Conservation (phyloP, 352 stramenopile genomes). For the Lagenidium giganteum region DNA sequence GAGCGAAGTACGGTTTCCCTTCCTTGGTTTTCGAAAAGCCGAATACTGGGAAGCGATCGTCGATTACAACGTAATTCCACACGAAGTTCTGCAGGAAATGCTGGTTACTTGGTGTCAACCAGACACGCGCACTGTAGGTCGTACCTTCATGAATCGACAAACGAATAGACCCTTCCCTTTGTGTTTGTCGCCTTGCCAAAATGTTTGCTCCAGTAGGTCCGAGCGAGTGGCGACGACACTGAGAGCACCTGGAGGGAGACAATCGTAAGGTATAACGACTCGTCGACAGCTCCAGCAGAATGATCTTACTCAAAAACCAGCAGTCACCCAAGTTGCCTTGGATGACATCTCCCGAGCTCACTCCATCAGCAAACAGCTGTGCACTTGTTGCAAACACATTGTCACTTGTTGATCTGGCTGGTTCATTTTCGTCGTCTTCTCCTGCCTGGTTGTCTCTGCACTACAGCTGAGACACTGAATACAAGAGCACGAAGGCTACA, state of each 20-base stretch:
- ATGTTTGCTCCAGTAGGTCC: conserved; percentile 75
- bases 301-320: conserved; percentile 86
- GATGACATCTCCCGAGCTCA: conserved; percentile 80
- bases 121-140: not conserved
- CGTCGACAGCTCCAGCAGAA: too few species aligned
- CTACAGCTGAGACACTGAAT: not conserved
- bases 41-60: conserved; percentile 85
- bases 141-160: conserved; percentile 91
- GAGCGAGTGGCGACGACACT: conserved; percentile 81
- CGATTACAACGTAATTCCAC: conserved; percentile 91
- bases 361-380: conserved; percentile 69
- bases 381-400: conserved; percentile 57
- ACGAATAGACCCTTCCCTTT: conserved; percentile 82
- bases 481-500: too few species aligned
- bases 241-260: conserved; percentile 56
- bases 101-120: not conserved
- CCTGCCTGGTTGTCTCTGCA: conserved; percentile 21
- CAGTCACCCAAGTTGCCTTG: conserved; percentile 90
- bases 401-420: conserved; percentile 15
- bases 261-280: too few species aligned
- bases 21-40: conserved; percentile 73
- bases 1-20: conserved; percentile 81
- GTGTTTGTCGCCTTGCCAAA: conserved; percentile 69
- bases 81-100: conserved; percentile 61
- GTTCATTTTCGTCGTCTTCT: conserved; percentile 21